Percentiles rank a stretch among this genome's conserved stretches.
phyloP scores from a whole-genome alignment of 495 filamentous ascomycete genomes.

The Hypomontagnella monticulosa region DNA sequence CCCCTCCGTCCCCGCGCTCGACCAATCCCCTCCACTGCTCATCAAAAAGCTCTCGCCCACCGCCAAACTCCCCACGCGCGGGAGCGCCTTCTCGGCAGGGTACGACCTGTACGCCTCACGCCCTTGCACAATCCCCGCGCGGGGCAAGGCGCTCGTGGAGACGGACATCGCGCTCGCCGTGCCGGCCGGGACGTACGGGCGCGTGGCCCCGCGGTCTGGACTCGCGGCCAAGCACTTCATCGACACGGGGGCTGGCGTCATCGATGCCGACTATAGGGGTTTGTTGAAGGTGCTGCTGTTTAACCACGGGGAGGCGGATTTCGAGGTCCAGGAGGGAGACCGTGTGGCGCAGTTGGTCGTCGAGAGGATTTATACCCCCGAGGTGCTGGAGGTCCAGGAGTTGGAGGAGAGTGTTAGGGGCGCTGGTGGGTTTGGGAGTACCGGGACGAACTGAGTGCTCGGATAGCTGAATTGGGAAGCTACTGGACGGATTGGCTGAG shows the following conservation, averaged over 20 bases:
- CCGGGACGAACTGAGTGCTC: conserved; percentile 65
- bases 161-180: conserved; percentile 91
- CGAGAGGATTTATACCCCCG: conserved; percentile 92
- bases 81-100: conserved; percentile 88
- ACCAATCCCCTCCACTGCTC: conserved; percentile 67
- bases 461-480: too few relatives aligned
- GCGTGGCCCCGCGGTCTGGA: conserved; percentile 90
- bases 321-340: conserved; percentile 83
- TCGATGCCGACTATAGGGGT: conserved; percentile 96
- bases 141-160: conserved; percentile 86
- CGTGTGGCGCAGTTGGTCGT: conserved; percentile 92
- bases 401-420: conserved; percentile 91
- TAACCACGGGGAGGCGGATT: conserved; percentile 87
- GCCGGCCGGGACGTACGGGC: conserved; percentile 88
- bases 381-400: conserved; percentile 85
- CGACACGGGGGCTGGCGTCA: conserved; percentile 92
- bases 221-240: conserved; percentile 94
- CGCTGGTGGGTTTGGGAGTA: conserved; percentile 93
- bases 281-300: conserved; percentile 93
- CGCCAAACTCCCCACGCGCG: conserved; percentile 82
- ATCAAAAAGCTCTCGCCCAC: conserved; percentile 85
- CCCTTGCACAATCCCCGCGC: conserved; percentile 76
- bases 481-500: too few relatives aligned
- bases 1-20: conserved; percentile 41
- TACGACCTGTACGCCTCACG: conserved; percentile 87